Evolutionary conservation across 73 alveolate species (phyloP).

Genomic region (Halteria grandinella): DNA sequence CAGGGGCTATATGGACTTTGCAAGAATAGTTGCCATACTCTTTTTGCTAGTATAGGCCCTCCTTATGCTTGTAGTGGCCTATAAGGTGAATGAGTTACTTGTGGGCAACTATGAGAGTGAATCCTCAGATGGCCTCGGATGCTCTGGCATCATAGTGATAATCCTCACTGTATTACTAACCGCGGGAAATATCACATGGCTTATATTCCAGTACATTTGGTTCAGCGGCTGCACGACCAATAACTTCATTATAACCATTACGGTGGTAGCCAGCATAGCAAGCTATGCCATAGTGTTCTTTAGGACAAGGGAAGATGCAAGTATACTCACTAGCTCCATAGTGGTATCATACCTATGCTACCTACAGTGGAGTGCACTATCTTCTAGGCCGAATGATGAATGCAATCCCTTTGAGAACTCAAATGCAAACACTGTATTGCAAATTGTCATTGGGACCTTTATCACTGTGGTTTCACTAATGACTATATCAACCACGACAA

Average conservation of each 20-base stretch:
- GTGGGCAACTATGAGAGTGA: constrained; percentile 51
- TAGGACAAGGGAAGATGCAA: constrained; percentile 68
- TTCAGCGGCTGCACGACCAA: constrained; percentile 61
- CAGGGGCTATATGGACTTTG: constrained; percentile 66
- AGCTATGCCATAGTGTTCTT: constrained; percentile 52
- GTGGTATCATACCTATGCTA: constrained; percentile 42
- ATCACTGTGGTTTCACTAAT: constrained; percentile 56
- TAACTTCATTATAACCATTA: constrained; percentile 42
- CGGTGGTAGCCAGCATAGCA: constrained; percentile 28
- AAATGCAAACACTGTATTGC: constrained; percentile 28
- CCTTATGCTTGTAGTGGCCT: constrained; percentile 60
- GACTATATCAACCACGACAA: constrained; percentile 24
- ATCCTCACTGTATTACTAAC: constrained; percentile 35
- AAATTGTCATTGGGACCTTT: constrained; percentile 51
- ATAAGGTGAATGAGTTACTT: constrained; percentile 37
- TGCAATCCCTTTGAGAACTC: constrained; percentile 49
- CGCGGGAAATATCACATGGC: constrained; percentile 14
- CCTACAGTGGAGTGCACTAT: constrained; percentile 64
- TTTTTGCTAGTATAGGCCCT: constrained; percentile 62
- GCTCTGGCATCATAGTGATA: constrained; percentile 47
- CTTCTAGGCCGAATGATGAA: constrained; percentile 52
- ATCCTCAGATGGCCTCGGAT: constrained; percentile 36
- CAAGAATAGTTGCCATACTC: constrained; percentile 48
- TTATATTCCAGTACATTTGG: constrained; percentile 62
- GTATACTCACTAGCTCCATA: constrained; percentile 59